Evolutionary conservation across 345 rosid genomes (phyloP), one percentile per base, ranked within the genome.

Genomic region (Psidium friedrichsthalianum): DNA sequence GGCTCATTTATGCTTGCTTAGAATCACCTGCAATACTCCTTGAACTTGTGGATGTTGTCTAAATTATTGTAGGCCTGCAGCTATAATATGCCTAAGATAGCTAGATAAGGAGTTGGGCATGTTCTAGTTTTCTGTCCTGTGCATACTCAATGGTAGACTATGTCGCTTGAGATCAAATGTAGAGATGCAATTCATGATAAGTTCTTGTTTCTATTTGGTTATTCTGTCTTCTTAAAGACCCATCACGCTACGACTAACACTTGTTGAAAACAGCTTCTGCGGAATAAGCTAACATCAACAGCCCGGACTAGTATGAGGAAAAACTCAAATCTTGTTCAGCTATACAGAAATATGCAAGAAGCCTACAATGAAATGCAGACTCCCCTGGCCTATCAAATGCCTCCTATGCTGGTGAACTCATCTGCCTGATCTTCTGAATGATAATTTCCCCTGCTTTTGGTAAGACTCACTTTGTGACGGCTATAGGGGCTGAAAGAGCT

Each of bases 401-500:
- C 96, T 55, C 55, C 95, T n/a, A 32, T 90, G 64, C 88, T 91
- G 93, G 96, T 92, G 90, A 40, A 54, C 56, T 74, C 78, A 56
- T 85, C 76, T 74, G 52, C 87, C 47, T 76, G 51, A 74, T 51
- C 14, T 84, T 85, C 85, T 83, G 8, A 86, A 69, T 80, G 56
- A 64, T 78, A 47, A 22, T 82, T 76, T 56, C 86, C 47, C 49
- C 86, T 84, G 53, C 64, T 47, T 69, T 64, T 51, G 57, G 22
- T 83, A 51, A 49, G 32, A 69, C 61, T 74, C 18, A 54, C 52
- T 57, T 86, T 29, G 25, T 59, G 51, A 32, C 11, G 42, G 86
- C 58, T 84, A 44, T 91, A 96, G 98, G 99, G 98, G 84, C 91
- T 95, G 64, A 96, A 87, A 90, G 98, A 94, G 90, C 91, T 96